Conservation (phyloP, 139 green algal genomes). For the Haematococcus sp. region DNA sequence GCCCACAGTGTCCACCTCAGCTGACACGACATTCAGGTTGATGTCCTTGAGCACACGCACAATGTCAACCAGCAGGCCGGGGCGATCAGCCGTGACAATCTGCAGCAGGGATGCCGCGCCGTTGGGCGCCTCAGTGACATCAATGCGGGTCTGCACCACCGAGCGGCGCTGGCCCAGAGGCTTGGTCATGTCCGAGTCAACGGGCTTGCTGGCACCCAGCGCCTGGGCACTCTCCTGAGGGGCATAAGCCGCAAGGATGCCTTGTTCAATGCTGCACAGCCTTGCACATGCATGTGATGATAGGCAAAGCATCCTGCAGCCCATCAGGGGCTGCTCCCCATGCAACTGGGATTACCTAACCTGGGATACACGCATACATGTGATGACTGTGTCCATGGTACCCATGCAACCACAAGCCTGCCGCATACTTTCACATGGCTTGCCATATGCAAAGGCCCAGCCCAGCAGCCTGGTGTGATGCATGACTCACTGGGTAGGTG, state of each 20-base stretch:
- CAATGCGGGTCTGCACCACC: slow-evolving; percentile 60
- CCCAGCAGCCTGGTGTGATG: too few relatives aligned
- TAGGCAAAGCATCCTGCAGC: slow-evolving; percentile 2
- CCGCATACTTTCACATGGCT: too few relatives aligned
- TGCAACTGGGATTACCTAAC: neutral
- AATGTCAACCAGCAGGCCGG: slow-evolving; percentile 65
- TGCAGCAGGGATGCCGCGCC: slow-evolving; percentile 50
- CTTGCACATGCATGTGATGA: slow-evolving; percentile 36
- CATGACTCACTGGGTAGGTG: slow-evolving; percentile 85
- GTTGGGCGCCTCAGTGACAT: slow-evolving; percentile 40
- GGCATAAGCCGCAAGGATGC: neutral
- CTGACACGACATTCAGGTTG: slow-evolving; percentile 92
- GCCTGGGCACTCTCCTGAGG: slow-evolving; percentile 31
- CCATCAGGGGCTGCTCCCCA: neutral
- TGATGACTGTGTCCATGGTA: too few relatives aligned
- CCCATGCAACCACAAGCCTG: too few relatives aligned
- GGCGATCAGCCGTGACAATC: slow-evolving; percentile 54
- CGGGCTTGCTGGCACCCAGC: slow-evolving; percentile 15
- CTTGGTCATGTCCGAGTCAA: slow-evolving; percentile 35
- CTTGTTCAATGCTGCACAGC: neutral
- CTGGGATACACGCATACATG: neutral
- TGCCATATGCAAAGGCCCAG: too few relatives aligned
- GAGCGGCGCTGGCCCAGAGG: slow-evolving; percentile 52
- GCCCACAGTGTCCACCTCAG: slow-evolving; percentile 68
- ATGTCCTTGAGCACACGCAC: slow-evolving; percentile 63